Percentiles rank a stretch among this genome's conserved stretches.
phyloP scores from a whole-genome alignment of 148 eudicot genomes.

The Tetragonia tetragonoides region DNA sequence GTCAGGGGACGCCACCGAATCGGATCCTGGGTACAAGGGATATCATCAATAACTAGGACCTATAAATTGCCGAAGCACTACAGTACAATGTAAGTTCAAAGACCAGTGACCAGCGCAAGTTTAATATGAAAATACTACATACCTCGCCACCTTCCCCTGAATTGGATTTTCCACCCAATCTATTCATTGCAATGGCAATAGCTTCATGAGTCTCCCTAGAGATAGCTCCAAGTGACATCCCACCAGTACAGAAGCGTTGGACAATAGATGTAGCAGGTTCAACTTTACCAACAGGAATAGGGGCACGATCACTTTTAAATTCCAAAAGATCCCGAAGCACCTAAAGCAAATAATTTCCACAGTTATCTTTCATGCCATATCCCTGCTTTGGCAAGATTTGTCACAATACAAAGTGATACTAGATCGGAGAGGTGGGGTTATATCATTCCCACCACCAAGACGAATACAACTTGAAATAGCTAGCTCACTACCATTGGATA shows the following conservation, averaged over 20 bases:
- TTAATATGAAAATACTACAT: constrained; percentile 16
- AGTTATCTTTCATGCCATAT: neutral
- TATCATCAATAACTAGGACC: constrained; percentile 1
- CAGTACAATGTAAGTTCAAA: constrained; percentile 4
- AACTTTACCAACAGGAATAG: constrained; percentile 94
- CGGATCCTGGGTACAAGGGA: constrained; percentile 65
- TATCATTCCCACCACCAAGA: neutral
- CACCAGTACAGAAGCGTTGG: constrained; percentile 96
- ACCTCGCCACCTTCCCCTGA: constrained; percentile 99
- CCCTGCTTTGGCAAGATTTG: constrained; percentile 4
- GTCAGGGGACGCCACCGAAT: constrained; percentile 92
- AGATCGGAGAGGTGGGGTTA: neutral
- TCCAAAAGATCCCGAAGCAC: constrained; percentile 96
- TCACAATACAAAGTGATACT: neutral
- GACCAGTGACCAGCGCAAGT: neutral
- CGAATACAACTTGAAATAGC: neutral
- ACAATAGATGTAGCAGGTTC: constrained; percentile 93
- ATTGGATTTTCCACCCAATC: constrained; percentile 95
- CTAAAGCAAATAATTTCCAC: constrained; percentile 32
- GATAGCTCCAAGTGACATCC: constrained; percentile 99
- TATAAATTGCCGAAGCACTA: neutral
- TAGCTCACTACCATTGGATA: neutral
- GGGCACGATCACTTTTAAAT: constrained; percentile 80
- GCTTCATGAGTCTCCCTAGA: constrained; percentile 99
- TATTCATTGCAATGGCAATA: constrained; percentile 99